Evolutionary conservation across 371 early-diverging fungal genomes (phyloP), one percentile per base, ranked within the genome.

Genomic region (Syncephalastrum sp.): DNA sequence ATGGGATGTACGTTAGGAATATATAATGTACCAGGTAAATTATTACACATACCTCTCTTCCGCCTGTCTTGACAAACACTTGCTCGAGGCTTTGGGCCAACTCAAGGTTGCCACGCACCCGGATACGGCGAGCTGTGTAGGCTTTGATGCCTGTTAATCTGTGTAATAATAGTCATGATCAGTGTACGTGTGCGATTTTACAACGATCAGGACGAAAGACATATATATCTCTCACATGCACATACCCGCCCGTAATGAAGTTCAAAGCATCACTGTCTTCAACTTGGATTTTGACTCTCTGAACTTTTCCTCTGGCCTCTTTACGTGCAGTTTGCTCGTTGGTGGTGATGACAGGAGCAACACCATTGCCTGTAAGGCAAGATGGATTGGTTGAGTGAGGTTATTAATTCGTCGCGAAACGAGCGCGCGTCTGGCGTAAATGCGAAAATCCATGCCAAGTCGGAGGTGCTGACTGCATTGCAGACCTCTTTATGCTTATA

Each of bases 121-220:
- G 74, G 33, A 78, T 69, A 33, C 55, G 61, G 17, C 75, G 71
- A 8, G 57, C 64, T 75, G 73, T 73, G 33, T 78, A 78, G 5
- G 73, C 79, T n/a, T 69, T 74, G 33, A 77, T 64, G 19, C 77
- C 77, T 15, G 71, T 73, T 64, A 77, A 62, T 14, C 77, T 77
- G 42, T 3, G 7, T 21, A 41, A 42, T 2, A 46, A 16, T 19
- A 24, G 8, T 49, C 4, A 43, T 19, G 43, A 12, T 42, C 4
- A 42, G 43, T 42, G 19, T 21, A 17, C 1, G 8, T 3, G 17
- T 4, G 4, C 14, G 25, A 55, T 16, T 27, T 27, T 5, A 33
- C 38, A 33, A 5, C 38, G 0, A 10, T 5, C 25, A 19, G 24
- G n/a, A 19, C 5, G 15, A 14, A 25, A 4, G 24, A 50, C 21